phyloP scores from a whole-genome alignment of 225 moss, liverwort and hornwort species.

The Polytrichum commune region DNA sequence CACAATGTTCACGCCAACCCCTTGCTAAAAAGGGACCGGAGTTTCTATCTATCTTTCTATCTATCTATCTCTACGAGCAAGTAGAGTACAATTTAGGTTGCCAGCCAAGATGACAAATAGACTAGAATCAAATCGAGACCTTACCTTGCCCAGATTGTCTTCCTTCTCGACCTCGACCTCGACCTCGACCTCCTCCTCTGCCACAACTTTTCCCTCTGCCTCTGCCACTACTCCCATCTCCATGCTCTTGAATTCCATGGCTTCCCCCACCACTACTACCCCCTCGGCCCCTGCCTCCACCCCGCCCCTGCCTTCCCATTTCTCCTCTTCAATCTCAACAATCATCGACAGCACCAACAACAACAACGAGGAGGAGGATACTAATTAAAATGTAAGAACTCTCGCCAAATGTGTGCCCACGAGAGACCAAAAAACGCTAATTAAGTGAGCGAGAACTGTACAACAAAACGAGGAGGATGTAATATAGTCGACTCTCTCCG shows the following conservation, averaged over 20 bases:
- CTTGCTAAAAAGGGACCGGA: no score
- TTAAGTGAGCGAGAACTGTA: no score
- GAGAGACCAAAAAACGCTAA: no score
- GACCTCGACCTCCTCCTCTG: conserved; percentile 13
- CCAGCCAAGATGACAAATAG: background rate
- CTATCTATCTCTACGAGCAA: background rate
- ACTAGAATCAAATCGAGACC: background rate
- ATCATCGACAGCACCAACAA: no score
- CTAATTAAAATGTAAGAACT: no score
- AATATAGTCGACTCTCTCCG: no score
- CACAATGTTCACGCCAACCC: no score
- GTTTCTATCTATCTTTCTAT: no score
- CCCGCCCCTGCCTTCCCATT: conserved; percentile 36
- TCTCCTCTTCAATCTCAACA: no score
- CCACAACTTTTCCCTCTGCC: conserved; percentile 33
- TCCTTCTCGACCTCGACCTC: conserved; percentile 21
- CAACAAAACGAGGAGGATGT: no score
- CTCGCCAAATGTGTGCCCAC: no score
- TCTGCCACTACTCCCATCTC: conserved; percentile 28
- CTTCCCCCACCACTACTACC: conserved; percentile 30
- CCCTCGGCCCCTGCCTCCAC: conserved; percentile 35
- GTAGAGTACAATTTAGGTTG: background rate
- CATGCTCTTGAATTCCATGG: conserved; percentile 15
- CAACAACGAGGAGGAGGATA: no score
- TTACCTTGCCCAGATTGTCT: conserved; percentile 20